Conservation (phyloP, 2,329 filamentous ascomycete genomes). For the Pseudogymnoascus sp. region DNA sequence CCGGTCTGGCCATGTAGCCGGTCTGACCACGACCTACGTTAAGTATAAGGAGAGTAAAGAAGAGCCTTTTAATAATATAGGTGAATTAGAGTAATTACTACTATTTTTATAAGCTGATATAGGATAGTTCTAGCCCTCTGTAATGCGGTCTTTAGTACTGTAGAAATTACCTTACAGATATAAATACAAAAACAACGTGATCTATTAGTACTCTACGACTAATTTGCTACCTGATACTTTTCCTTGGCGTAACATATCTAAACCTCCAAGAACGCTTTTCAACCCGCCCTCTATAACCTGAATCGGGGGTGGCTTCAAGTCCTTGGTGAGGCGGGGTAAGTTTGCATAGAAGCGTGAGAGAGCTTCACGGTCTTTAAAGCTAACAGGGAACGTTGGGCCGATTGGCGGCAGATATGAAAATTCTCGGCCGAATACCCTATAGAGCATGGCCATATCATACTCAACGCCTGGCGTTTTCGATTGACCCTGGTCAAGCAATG, state of each 20-base stretch:
- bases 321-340: slow-evolving; percentile 14
- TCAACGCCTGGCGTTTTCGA: slow-evolving; percentile 17
- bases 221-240: slow-evolving; percentile 22
- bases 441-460: slow-evolving; percentile 21
- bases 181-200: background rate
- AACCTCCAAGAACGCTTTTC: slow-evolving; percentile 14
- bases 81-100: too few species aligned
- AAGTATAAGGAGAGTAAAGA: too few species aligned
- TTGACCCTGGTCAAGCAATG: slow-evolving; percentile 19
- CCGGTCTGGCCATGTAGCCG: too few species aligned
- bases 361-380: slow-evolving; percentile 18
- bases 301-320: background rate
- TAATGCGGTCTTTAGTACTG: too few species aligned
- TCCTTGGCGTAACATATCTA: slow-evolving; percentile 17
- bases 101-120: too few species aligned
- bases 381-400: slow-evolving; percentile 26
- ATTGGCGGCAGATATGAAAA: slow-evolving; percentile 24
- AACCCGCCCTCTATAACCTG: slow-evolving; percentile 14
- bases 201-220: slow-evolving; percentile 15
- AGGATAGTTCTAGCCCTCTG: too few species aligned
- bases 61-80: too few species aligned
- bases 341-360: slow-evolving; percentile 19
- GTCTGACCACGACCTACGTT: too few species aligned
- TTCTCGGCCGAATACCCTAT: slow-evolving; percentile 19
- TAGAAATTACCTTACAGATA: background rate